A percentile compares a stretch with the other conserved stretches of the same genome.
These are phyloP conservation scores for Colletotrichum noveboracense DNA, from an alignment of 2,329 filamentous ascomycete species.

Conservation along the genomic window DNA sequence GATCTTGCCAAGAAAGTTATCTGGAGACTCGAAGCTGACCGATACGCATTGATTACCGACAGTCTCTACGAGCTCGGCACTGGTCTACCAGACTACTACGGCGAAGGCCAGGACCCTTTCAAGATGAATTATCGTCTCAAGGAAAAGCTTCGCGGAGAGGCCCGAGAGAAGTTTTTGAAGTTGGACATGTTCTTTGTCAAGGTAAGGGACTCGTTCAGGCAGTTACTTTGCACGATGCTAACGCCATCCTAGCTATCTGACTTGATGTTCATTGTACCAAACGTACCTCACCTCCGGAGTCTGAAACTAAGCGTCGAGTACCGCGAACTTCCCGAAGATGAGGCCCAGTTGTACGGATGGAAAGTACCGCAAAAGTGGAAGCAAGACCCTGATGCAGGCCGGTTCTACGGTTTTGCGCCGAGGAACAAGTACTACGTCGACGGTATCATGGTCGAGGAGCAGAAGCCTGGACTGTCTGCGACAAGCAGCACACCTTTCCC, in stretches of 20 bases:
- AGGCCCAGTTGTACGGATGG: constrained; percentile 48
- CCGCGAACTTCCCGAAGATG: constrained; percentile 60
- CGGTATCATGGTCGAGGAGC: constrained; percentile 58
- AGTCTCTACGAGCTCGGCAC: constrained; percentile 57
- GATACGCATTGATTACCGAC: constrained; percentile 59
- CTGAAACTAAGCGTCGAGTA: constrained; percentile 64
- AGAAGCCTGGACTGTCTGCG: constrained; percentile 48
- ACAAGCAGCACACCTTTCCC: constrained; percentile 61
- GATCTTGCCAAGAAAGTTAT: constrained; percentile 60
- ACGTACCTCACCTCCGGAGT: constrained; percentile 61
- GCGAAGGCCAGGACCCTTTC: constrained; percentile 46
- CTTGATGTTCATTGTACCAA: constrained; percentile 63
- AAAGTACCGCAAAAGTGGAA: constrained; percentile 60
- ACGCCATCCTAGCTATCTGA: constrained; percentile 57
- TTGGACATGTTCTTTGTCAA: constrained; percentile 73
- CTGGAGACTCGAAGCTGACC: constrained; percentile 63
- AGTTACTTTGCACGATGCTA: not conserved
- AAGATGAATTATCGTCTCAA: constrained; percentile 47
- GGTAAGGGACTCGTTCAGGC: constrained; percentile 43
- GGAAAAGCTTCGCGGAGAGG: constrained; percentile 52
- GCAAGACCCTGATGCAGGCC: constrained; percentile 58
- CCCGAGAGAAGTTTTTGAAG: constrained; percentile 58
- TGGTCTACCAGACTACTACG: constrained; percentile 59
- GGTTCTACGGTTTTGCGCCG: constrained; percentile 60
- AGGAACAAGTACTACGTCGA: constrained; percentile 64